Conservation (phyloP, 2,329 filamentous ascomycete species). For the Ascochyta lentis region DNA sequence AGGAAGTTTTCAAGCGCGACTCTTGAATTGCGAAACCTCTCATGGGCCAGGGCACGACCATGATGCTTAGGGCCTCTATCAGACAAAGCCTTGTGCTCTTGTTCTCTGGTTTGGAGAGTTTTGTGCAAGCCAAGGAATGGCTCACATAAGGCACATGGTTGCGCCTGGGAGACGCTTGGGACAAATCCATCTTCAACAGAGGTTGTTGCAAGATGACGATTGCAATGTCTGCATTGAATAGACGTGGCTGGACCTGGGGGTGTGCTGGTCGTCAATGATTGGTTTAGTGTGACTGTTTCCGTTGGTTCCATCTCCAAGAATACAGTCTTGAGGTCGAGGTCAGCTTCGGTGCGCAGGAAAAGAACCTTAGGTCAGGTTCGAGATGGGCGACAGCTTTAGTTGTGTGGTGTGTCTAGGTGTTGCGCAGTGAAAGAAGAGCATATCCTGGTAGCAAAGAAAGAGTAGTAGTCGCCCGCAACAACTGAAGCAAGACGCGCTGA, state of each 20-base stretch:
- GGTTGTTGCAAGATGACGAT: neutral
- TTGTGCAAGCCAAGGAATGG: slow-evolving; percentile 8
- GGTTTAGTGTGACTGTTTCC: neutral
- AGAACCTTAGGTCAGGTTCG: neutral
- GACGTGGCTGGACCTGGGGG: neutral
- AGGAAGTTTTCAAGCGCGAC: slow-evolving; percentile 35
- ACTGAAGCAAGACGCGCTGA: neutral
- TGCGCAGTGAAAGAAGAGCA: slow-evolving; percentile 9
- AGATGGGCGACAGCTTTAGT: neutral
- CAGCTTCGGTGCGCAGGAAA: neutral
- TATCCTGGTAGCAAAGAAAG: slow-evolving; percentile 4
- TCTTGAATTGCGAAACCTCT: slow-evolving; percentile 3
- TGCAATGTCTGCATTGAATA: slow-evolving; percentile 12
- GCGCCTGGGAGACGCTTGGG: neutral
- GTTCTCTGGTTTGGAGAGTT: neutral
- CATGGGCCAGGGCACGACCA: slow-evolving; percentile 3
- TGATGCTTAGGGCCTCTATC: slow-evolving; percentile 12
- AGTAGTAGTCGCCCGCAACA: neutral
- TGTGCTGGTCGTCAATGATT: neutral
- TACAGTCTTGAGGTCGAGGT: neutral
- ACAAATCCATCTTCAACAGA: neutral
- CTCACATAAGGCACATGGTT: slow-evolving; percentile 3
- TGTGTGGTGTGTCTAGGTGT: neutral
- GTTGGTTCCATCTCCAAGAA: neutral
- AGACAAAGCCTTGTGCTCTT: slow-evolving; percentile 7